Base-by-base conservation (phyloP, 2,329 filamentous ascomycete genomes). In the Xylaria sp. region DNA sequence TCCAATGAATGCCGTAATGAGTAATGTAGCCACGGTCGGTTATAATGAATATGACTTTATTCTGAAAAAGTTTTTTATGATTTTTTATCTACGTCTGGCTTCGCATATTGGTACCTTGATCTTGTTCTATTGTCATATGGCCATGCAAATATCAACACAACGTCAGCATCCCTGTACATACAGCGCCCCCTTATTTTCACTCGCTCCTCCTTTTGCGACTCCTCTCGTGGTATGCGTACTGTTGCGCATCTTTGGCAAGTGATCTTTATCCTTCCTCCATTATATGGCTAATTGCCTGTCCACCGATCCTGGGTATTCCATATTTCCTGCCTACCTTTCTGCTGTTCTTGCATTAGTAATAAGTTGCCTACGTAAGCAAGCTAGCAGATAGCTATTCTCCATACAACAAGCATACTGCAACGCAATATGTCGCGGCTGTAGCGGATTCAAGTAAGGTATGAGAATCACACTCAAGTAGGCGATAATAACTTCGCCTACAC, bases 401-500 rank as follows among this genome's bases (percentile, higher is more conserved):
- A 2, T 13, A 52, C 12, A 13, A 54, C 18, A 23, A 39, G 5
- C 48, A 46, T 37, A 10, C 59, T 48, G 28, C 32, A 18, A 32
- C 34, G 34, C 9, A 34, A 57, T 52, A 32, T 12, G 1, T 48
- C 41, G 12, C 44, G 12, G 39, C 18, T 18, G 9, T 34, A 28
- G 18, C n/a, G 6, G 32, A n/a, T 44, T 15, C 44, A 18, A 41
- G 20, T 44, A 18, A 41, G 20, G 28, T 6, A 28, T 39, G 25
- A 28, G 32, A 37, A 57, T 37, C 28, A 57, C 44, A 23, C 23
- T 50, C 9, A 12, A 54, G 32, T n/a, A 50, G 10, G 4, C 25
- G 37, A 63, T 13, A 55, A 44, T 60, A 74, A 32, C 20, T 56
- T 63, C 68, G 56, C 67, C 80, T 83, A 89, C 80, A 89, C 86